Evolutionary conservation across 2,329 filamentous ascomycete species (phyloP).

Genomic region (Aspergillus brunneoviolaceus): DNA sequence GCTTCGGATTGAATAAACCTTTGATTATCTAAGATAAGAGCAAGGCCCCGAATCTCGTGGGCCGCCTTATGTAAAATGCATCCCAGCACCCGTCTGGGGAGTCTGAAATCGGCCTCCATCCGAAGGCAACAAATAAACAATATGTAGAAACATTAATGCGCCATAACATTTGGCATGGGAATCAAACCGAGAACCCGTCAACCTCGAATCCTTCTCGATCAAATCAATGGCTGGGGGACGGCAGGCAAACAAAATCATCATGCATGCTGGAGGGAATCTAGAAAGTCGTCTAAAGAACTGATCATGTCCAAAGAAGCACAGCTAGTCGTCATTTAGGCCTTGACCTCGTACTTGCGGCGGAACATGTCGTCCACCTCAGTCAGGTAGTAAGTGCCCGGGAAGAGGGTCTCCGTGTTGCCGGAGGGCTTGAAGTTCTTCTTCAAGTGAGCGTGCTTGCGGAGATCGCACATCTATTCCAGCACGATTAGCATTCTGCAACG

Average conservation of each 20-base stretch:
- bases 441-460: conserved; percentile 79
- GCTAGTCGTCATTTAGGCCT: conserved; percentile 56
- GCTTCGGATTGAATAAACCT: not conserved
- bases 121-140: conserved; percentile 3
- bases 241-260: conserved; percentile 24
- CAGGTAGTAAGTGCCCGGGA: conserved; percentile 72
- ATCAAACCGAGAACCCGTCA: conserved; percentile 7
- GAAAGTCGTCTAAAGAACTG: conserved; percentile 32
- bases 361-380: conserved; percentile 82
- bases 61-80: conserved; percentile 13
- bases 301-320: conserved; percentile 27
- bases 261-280: conserved; percentile 38
- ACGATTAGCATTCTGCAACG: not conserved
- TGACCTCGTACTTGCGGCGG: conserved; percentile 73
- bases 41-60: conserved; percentile 13
- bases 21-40: conserved; percentile 19
- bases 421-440: conserved; percentile 74
- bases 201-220: conserved; percentile 6
- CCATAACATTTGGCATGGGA: not conserved
- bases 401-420: conserved; percentile 66
- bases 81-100: conserved; percentile 4
- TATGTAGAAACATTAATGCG: conserved; percentile 5
- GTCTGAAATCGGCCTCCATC: not conserved
- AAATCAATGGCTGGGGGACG: conserved; percentile 31
- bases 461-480: conserved; percentile 65